Conservation (phyloP, 352 stramenopile species). For the Thalassiosira hispida region DNA sequence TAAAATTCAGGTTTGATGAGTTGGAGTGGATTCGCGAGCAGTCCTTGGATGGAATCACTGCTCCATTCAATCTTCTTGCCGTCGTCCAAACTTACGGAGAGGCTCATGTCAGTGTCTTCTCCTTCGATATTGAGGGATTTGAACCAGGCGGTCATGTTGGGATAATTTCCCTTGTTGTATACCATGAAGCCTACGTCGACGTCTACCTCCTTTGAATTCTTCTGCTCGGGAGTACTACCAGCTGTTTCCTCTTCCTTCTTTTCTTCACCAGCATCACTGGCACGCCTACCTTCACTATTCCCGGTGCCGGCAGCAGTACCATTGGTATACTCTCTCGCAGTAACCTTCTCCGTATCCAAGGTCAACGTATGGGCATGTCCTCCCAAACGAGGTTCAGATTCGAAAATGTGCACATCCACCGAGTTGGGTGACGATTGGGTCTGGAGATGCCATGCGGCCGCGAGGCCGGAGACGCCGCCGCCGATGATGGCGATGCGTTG, state of each 20-base stretch:
- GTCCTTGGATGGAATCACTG: conserved; percentile 58
- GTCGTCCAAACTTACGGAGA: conserved; percentile 80
- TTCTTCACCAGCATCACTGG: background rate
- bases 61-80: conserved; percentile 69
- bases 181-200: conserved; percentile 92
- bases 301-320: background rate
- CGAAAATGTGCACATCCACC: conserved; percentile 65
- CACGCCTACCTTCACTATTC: background rate
- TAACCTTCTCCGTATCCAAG: conserved; percentile 32
- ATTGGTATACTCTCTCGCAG: conserved; percentile 4
- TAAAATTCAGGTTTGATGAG: conserved; percentile 77
- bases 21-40: conserved; percentile 75
- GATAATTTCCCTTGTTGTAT: conserved; percentile 91
- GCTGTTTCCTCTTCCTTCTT: conserved; percentile 11
- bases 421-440: conserved; percentile 19
- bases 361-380: conserved; percentile 73
- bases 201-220: conserved; percentile 46
- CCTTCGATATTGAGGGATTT: conserved; percentile 80
- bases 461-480: conserved; percentile 71
- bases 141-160: conserved; percentile 89
- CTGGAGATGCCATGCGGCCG: conserved; percentile 71
- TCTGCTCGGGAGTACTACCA: background rate
- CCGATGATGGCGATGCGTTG: conserved; percentile 68
- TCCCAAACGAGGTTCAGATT: conserved; percentile 63
- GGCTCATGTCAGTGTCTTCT: conserved; percentile 86